Evolutionary conservation across 352 stramenopile genomes (phyloP).

Genomic region (Globisporangium yorkense): DNA sequence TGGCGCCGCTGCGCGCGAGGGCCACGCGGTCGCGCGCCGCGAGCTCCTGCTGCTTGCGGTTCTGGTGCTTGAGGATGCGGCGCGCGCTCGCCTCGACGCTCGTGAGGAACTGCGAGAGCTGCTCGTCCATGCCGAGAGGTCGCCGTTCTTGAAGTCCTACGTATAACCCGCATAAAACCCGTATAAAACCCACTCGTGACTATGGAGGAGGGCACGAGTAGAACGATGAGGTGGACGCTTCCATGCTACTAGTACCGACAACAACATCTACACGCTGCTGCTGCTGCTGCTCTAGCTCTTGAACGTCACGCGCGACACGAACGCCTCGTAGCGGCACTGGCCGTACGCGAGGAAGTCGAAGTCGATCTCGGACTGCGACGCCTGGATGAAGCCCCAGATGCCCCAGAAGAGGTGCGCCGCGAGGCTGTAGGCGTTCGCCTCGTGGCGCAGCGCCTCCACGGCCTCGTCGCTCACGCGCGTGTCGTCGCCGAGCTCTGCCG

Average conservation of each 20-base stretch:
- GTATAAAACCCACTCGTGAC: too few relatives aligned
- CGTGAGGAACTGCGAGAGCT: conserved; percentile 77
- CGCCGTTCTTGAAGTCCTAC: too few relatives aligned
- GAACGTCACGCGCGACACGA: conserved; percentile 53
- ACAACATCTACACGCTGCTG: background rate
- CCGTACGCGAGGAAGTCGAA: conserved; percentile 91
- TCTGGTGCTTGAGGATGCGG: conserved; percentile 79
- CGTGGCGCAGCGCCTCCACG: conserved; percentile 49
- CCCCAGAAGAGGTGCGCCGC: conserved; percentile 89
- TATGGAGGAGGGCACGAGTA: too few relatives aligned
- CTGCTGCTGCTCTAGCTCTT: conserved; percentile 19
- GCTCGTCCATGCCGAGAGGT: conserved; percentile 19
- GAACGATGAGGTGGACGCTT: background rate
- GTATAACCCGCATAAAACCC: too few relatives aligned
- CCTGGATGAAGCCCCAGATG: conserved; percentile 90
- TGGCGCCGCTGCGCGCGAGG: conserved; percentile 21
- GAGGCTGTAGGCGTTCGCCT: conserved; percentile 83
- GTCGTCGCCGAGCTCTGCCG: conserved; percentile 31
- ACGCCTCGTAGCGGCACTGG: conserved; percentile 63
- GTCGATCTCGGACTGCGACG: conserved; percentile 84
- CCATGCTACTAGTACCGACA: background rate
- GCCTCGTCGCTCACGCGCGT: conserved; percentile 37
- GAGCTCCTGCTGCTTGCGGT: conserved; percentile 66
- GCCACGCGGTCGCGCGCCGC: conserved; percentile 36
- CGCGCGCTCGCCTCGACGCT: conserved; percentile 67